phyloP scores from a whole-genome alignment of 768 basidiomycete genomes.

The Agrocybe praecox region DNA sequence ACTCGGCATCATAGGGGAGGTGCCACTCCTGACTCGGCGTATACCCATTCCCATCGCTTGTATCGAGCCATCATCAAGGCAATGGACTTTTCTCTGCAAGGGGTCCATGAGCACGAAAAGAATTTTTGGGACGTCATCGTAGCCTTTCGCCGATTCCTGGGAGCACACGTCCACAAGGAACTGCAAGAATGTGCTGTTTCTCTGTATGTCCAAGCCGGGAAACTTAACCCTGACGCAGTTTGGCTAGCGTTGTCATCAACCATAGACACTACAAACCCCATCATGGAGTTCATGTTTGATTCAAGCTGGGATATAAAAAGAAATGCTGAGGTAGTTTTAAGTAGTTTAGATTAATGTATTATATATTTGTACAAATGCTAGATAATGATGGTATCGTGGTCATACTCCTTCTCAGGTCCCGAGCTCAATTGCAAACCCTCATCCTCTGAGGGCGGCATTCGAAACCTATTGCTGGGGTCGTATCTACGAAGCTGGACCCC shows the following conservation, averaged over 20 bases:
- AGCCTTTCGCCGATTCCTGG: slow-evolving; percentile 77
- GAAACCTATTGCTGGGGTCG: slow-evolving; percentile 44
- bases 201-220: slow-evolving; percentile 63
- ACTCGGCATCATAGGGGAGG: slow-evolving; percentile 51
- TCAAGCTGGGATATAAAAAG: slow-evolving; percentile 63
- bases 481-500: slow-evolving; percentile 81
- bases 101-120: slow-evolving; percentile 70
- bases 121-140: slow-evolving; percentile 84
- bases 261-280: slow-evolving; percentile 37
- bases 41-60: slow-evolving; percentile 80
- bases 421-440: slow-evolving; percentile 22
- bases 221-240: slow-evolving; percentile 75
- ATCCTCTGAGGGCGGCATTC: slow-evolving; percentile 26
- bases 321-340: slow-evolving; percentile 41
- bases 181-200: slow-evolving; percentile 67
- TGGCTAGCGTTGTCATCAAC: slow-evolving; percentile 78
- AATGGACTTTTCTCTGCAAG: slow-evolving; percentile 64
- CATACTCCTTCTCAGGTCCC: slow-evolving; percentile 8
- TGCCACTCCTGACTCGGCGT: slow-evolving; percentile 69
- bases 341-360: slow-evolving; percentile 16
- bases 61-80: slow-evolving; percentile 78
- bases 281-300: slow-evolving; percentile 53
- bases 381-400: slow-evolving; percentile 10
- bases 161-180: slow-evolving; percentile 66
- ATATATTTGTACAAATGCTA: slow-evolving; percentile 5